A percentile compares a stretch with the other conserved stretches of the same genome.
Conservation (phyloP, 2,329 filamentous ascomycete genomes). For the Saccharata proteae region DNA sequence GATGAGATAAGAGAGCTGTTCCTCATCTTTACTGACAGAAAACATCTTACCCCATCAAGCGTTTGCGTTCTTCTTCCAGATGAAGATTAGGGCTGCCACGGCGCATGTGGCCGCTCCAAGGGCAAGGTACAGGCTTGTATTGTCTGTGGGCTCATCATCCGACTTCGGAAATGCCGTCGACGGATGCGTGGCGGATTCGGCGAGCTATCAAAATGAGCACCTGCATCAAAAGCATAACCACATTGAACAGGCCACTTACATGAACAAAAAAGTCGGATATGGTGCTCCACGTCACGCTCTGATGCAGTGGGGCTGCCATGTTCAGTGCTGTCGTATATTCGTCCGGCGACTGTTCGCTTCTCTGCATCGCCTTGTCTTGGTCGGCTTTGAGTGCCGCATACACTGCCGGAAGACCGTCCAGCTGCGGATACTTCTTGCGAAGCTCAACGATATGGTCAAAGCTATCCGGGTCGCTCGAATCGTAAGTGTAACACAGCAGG, state of each 20-base stretch:
- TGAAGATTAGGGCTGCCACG: conserved; percentile 45
- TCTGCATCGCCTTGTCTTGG: conserved; percentile 91
- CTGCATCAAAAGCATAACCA: conserved; percentile 14
- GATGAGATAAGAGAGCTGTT: conserved; percentile 1
- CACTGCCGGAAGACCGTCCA: conserved; percentile 81
- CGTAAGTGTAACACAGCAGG: conserved; percentile 88
- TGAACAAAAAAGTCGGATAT: conserved; percentile 89
- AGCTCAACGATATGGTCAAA: conserved; percentile 84
- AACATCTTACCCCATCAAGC: background rate
- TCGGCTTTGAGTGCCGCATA: conserved; percentile 94
- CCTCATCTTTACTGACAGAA: background rate
- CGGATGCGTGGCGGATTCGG: conserved; percentile 84
- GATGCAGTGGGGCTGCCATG: conserved; percentile 86
- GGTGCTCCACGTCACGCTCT: conserved; percentile 86
- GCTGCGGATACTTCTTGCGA: conserved; percentile 63
- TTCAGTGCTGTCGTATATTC: conserved; percentile 75
- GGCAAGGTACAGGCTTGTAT: conserved; percentile 75
- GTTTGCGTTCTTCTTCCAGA: conserved; percentile 44
- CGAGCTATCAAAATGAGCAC: conserved; percentile 39
- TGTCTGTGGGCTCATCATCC: conserved; percentile 74
- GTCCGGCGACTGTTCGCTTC: conserved; percentile 77
- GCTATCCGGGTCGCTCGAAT: conserved; percentile 91
- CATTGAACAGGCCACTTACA: conserved; percentile 17
- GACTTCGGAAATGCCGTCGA: conserved; percentile 79
- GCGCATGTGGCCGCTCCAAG: conserved; percentile 57